Evolutionary conservation across 441 rosid species (phyloP).

Genomic region (Macaranga tanarius): DNA sequence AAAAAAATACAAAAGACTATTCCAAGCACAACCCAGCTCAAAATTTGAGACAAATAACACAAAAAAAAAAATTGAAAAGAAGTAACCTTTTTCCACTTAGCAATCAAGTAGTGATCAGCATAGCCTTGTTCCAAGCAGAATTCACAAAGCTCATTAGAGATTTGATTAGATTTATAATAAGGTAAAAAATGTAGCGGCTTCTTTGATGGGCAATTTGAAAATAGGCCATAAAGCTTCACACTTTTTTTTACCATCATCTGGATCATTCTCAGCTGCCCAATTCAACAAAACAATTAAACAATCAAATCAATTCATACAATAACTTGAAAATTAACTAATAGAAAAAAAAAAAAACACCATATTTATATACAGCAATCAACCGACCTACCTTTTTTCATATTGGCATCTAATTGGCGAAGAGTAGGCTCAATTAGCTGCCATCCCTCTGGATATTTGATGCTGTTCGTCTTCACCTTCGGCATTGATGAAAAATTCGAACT

Average conservation of each 20-base stretch:
- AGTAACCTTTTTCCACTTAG: constrained; percentile 66
- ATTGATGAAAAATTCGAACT: constrained; percentile 21
- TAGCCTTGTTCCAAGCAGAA: constrained; percentile 77
- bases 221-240: constrained; percentile 75
- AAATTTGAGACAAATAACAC: too few species aligned
- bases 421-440: constrained; percentile 84
- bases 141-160: constrained; percentile 70
- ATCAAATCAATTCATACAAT: too few species aligned
- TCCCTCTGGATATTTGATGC: constrained; percentile 63
- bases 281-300: not conserved
- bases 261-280: constrained; percentile 62
- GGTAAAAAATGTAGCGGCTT: constrained; percentile 64
- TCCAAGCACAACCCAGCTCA: not conserved
- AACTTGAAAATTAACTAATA: not conserved
- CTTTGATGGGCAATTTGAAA: constrained; percentile 69
- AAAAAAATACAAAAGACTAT: not conserved
- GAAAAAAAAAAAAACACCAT: not conserved
- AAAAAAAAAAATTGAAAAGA: too few species aligned
- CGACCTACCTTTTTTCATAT: constrained; percentile 70
- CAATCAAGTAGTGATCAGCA: constrained; percentile 60
- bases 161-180: constrained; percentile 53
- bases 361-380: constrained; percentile 19
- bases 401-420: constrained; percentile 53
- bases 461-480: constrained; percentile 74
- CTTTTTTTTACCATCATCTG: constrained; percentile 74